phyloP scores from a whole-genome alignment of 225 moss, liverwort and hornwort species.

The Marchantia paleacea region DNA sequence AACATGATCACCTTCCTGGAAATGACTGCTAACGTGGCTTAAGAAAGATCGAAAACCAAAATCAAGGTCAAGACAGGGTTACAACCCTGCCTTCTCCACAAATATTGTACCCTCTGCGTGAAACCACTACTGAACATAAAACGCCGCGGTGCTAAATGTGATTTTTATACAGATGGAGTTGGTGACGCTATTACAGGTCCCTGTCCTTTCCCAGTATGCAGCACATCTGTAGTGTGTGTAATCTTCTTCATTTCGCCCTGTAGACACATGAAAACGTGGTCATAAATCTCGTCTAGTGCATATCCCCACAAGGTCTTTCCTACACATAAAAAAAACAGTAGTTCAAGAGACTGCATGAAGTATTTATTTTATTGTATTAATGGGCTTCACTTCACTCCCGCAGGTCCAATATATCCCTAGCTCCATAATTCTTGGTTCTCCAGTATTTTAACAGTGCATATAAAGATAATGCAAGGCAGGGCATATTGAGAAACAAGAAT shows the following conservation, averaged over 20 bases:
- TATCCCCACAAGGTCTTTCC: no score
- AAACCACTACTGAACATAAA: neutral
- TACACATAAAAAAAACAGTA: no score
- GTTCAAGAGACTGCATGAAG: neutral
- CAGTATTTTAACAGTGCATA: neutral
- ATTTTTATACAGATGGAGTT: neutral
- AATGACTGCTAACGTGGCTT: neutral
- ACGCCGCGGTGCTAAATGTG: neutral
- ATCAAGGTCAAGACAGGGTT: neutral
- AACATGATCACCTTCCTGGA: neutral
- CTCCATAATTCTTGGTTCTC: neutral
- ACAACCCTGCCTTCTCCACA: neutral
- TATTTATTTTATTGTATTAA: neutral
- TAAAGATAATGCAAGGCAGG: neutral
- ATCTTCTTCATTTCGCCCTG: conserved; percentile 1
- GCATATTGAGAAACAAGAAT: no score
- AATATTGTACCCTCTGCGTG: neutral
- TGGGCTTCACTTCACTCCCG: no score
- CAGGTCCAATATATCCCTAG: no score
- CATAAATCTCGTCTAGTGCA: no score
- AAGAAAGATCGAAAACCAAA: neutral
- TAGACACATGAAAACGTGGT: neutral
- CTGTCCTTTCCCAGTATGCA: neutral
- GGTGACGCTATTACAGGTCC: neutral
- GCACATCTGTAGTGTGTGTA: neutral